Base-by-base conservation (phyloP, 1,284 basidiomycete species). In the Sanghuangporus baumii region DNA sequence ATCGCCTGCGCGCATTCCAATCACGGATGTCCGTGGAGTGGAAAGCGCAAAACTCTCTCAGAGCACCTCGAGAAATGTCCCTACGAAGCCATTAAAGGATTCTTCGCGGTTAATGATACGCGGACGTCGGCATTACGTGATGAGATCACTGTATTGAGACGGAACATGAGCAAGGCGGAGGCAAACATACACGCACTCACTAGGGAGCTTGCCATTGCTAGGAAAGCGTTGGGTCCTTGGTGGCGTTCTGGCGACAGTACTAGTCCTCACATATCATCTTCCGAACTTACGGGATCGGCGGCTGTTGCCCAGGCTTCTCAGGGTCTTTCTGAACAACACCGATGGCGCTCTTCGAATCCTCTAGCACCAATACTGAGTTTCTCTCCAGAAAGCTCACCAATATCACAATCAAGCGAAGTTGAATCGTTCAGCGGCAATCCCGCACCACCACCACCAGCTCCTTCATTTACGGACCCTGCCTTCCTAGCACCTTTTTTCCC, bases 161-260 rank as follows among this genome's bases (percentile, higher is more conserved):
- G 79, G 62, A 79, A 78, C 47, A 73, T 88, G 7, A 78, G 81
- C 34, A 75, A 77, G 0, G 72, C 88, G 20, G 88, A 90, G 68
- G 76, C 77, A 6, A 72, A 77, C 2, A 67, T 86, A 36, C 75
- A 79, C 26, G 72, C 72, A 5, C 73, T 84, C 69, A 78, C 75
- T 57, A 76, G 75, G 43, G 88, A 91, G 60, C 73, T 89, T 68
- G 74, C 74, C 12, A 72, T 73, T 7, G 74, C 82, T 36, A 81
- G 80, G 67, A 70, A 69, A 14, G 79, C 79, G 5, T 71, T 91
- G n/a, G 87, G 87, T 0, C 88, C 88, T 0, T 91, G 88, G 88
- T 83, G 79, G 67, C 74, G 75, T 48, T 67, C 71, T n/a, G 71
- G 72, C 23, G 63, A 59, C 23, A 46, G 16, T 46, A 46, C 7